A percentile compares a stretch with the other conserved stretches of the same genome.
These are phyloP conservation scores for Solanum hybrid DNA, from an alignment of 305 asterid genomes.

Conservation along the genomic window DNA sequence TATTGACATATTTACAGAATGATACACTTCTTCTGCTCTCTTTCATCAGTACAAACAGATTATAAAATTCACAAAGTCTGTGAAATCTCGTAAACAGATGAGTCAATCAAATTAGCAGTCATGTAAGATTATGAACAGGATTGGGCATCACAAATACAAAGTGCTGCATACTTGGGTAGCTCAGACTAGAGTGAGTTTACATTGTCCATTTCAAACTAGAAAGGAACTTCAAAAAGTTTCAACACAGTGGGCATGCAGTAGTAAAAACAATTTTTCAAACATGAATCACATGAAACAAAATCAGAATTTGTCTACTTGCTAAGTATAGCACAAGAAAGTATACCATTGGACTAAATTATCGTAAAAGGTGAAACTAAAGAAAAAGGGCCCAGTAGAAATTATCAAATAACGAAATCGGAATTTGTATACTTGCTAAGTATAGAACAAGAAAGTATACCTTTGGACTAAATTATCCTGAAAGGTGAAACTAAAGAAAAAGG, in stretches of 20 bases:
- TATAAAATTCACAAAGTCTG: neutral
- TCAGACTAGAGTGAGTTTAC: neutral
- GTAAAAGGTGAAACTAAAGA: neutral
- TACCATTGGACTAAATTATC: neutral
- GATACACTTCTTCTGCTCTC: neutral
- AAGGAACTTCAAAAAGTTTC: neutral
- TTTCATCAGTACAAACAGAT: neutral
- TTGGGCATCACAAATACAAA: neutral
- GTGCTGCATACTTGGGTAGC: neutral
- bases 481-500: neutral
- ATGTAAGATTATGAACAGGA: neutral
- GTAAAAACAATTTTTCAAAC: neutral
- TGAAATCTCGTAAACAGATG: neutral
- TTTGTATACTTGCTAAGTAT: neutral
- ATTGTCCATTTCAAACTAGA: neutral
- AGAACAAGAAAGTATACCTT: neutral
- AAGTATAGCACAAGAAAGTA: neutral
- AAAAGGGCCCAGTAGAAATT: neutral
- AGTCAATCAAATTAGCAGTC: neutral
- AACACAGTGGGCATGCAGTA: neutral
- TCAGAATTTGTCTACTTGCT: neutral
- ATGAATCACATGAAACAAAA: neutral
- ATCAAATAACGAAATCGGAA: neutral
- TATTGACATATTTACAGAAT: neutral
- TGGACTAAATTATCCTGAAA: neutral